These are phyloP conservation scores for Phytophthora quininea DNA, from an alignment of 352 stramenopile genomes.

Conservation along the genomic window DNA sequence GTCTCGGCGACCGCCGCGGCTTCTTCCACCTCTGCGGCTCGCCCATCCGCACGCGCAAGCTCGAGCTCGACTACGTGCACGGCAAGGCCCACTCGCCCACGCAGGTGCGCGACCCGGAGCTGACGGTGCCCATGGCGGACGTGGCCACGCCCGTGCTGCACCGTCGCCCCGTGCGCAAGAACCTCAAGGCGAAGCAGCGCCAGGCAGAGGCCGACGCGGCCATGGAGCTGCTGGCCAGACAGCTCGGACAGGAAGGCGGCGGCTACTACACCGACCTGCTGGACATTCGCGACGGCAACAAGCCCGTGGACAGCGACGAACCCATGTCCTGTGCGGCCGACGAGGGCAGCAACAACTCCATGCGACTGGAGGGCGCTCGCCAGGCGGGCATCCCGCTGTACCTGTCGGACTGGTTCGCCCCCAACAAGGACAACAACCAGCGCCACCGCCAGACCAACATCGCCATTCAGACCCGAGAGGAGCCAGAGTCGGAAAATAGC, in stretches of 20 bases:
- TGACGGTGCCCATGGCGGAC: constrained; percentile 20
- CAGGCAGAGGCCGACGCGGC: constrained; percentile 28
- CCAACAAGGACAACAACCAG: constrained; percentile 29
- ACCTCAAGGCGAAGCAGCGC: constrained; percentile 43
- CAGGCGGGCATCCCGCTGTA: constrained; percentile 71
- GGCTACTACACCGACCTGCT: constrained; percentile 37
- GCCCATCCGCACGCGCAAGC: constrained; percentile 71
- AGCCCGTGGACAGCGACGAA: constrained; percentile 31
- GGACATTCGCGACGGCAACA: constrained; percentile 6
- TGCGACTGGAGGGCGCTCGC: constrained; percentile 56
- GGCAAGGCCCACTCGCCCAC: constrained; percentile 39
- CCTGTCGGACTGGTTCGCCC: constrained; percentile 54
- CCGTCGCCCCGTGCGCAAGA: constrained; percentile 27
- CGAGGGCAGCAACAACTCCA: constrained; percentile 50
- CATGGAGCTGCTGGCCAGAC: constrained; percentile 24
- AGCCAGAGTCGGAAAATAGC: constrained; percentile 24
- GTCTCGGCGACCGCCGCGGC: constrained; percentile 32
- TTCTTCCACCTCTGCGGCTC: constrained; percentile 85
- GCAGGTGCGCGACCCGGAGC: constrained; percentile 40
- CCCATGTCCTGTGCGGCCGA: constrained; percentile 39
- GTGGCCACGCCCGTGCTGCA: constrained; percentile 34
- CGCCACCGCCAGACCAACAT: constrained; percentile 35
- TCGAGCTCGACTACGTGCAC: constrained; percentile 50
- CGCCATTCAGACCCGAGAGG: constrained; percentile 28
- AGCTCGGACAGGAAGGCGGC: constrained; percentile 40